Base-by-base conservation (phyloP, 352 stramenopile genomes). In the Phytophthora fragariaefolia region DNA sequence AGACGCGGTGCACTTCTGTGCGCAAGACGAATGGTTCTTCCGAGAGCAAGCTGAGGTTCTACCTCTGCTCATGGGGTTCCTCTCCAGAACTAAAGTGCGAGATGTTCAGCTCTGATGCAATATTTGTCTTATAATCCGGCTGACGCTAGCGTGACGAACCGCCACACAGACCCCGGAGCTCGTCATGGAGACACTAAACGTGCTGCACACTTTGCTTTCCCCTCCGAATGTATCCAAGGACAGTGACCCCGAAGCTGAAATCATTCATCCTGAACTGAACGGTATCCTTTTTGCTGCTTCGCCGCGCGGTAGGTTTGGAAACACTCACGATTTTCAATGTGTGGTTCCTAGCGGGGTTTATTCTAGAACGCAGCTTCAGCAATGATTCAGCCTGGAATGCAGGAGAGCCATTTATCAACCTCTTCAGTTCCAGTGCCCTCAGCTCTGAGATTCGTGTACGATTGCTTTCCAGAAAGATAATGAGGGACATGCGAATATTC, bases 11-110 rank as follows among this genome's bases (percentile, higher is more conserved):
- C 69, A 55, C 17, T 90, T 83, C 55, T 90, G 81, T 24, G 69
- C 63, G 3, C 68, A 85, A 42, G 73, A 89, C 43, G 73, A 84
- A 15, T 49, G 55, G 26, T 93, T 91, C 54, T 75, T 93, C 32
- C 71, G 69, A 0, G 73, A 88, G 6, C 74, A 93, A 22, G 52
- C 75, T 3, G 80, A 91, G 4, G 83, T 90, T 22, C 59, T 90
- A 2, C 63, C 80, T 1, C 45, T 83, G 20, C 55, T 91, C 8
- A 73, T 91, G 20, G 70, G 66, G 0, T 80, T 88, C 13, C 70
- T 91, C 13, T 60, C 70, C 13, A 68, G 74, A 58, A 63, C 71
- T 17, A 93, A 93, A 77, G 84, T 92, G 50, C 12, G 59, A 27
- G 23, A 13, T n/a, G 22, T n/a, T n/a, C n/a, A n/a, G n/a, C n/a